These are phyloP conservation scores for Sarcodon aspratus DNA, from an alignment of 768 basidiomycete species.

Conservation along the genomic window DNA sequence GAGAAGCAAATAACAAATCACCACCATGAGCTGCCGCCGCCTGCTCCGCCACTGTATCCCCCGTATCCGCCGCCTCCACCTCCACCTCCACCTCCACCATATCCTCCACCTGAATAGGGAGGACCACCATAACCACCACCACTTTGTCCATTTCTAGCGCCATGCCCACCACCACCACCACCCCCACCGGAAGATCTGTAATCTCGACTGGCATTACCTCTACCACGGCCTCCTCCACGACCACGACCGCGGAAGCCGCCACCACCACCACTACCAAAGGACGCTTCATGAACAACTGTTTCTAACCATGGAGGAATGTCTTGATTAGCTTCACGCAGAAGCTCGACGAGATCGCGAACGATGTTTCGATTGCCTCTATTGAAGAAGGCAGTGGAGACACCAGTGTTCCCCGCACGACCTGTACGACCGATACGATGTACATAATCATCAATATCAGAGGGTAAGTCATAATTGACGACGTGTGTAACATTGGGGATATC, in stretches of 20 bases:
- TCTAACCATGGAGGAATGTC: constrained; percentile 90
- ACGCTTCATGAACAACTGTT: constrained; percentile 69
- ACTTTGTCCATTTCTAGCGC: constrained; percentile 19
- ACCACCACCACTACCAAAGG: constrained; percentile 47
- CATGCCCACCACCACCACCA: constrained; percentile 23
- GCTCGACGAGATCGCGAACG: constrained; percentile 82
- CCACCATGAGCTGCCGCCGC: constrained; percentile 37
- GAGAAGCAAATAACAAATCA: constrained; percentile 2
- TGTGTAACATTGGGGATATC: constrained; percentile 99
- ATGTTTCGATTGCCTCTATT: constrained; percentile 90
- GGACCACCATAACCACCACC: constrained; percentile 17
- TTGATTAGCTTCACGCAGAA: constrained; percentile 93
- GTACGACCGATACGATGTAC: constrained; percentile 98
- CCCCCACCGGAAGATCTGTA: constrained; percentile 24
- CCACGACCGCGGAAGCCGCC: constrained; percentile 42
- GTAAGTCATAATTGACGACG: constrained; percentile 96
- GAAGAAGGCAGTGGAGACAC: constrained; percentile 93
- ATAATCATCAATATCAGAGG: constrained; percentile 97
- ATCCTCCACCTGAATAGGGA: constrained; percentile 23
- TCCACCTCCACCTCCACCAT: constrained; percentile 18
- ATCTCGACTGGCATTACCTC: constrained; percentile 37
- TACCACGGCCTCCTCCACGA: constrained; percentile 48
- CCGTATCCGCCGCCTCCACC: constrained; percentile 16
- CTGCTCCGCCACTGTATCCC: constrained; percentile 14
- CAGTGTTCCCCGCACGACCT: constrained; percentile 97